A percentile compares a stretch with the other conserved stretches of the same genome.
Evolutionary conservation across 495 filamentous ascomycete species (phyloP).

Genomic region (Terfezia boudieri): DNA sequence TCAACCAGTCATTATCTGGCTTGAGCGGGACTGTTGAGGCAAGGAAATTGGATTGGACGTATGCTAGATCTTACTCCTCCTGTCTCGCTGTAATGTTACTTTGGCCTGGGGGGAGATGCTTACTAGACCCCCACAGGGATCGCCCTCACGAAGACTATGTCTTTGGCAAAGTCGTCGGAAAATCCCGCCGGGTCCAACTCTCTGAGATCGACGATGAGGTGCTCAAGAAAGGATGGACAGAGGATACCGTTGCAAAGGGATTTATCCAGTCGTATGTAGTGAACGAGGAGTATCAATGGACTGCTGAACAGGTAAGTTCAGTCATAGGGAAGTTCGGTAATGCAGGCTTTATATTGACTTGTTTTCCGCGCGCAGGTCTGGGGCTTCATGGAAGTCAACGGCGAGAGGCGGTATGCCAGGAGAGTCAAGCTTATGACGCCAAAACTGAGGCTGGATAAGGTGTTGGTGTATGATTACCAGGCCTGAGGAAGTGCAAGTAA

Average conservation of each 20-base stretch:
- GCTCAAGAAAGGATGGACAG: slow-evolving; percentile 29
- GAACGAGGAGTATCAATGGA: slow-evolving; percentile 35
- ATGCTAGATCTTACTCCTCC: background rate
- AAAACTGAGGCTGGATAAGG: slow-evolving; percentile 34
- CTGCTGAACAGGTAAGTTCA: slow-evolving; percentile 25
- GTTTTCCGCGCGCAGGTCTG: slow-evolving; percentile 25
- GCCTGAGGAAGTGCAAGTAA: background rate
- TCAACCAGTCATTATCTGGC: slow-evolving; percentile 54
- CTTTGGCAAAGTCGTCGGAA: slow-evolving; percentile 50
- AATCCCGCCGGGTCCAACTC: slow-evolving; percentile 29
- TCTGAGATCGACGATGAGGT: slow-evolving; percentile 23
- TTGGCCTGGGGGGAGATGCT: background rate
- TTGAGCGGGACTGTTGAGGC: slow-evolving; percentile 48
- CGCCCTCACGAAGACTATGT: slow-evolving; percentile 58
- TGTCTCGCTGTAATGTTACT: background rate
- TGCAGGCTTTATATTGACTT: background rate
- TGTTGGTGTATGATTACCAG: slow-evolving; percentile 51
- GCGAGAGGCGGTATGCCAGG: slow-evolving; percentile 42
- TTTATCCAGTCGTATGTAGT: slow-evolving; percentile 33
- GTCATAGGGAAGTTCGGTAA: background rate
- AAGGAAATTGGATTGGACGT: slow-evolving; percentile 46
- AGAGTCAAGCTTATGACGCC: slow-evolving; percentile 45
- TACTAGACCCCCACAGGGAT: slow-evolving; percentile 4
- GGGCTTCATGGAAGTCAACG: slow-evolving; percentile 37
- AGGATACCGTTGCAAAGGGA: slow-evolving; percentile 29